phyloP scores from a whole-genome alignment of 108 stramenopile species.

The Phaeodactylum tricornutum region DNA sequence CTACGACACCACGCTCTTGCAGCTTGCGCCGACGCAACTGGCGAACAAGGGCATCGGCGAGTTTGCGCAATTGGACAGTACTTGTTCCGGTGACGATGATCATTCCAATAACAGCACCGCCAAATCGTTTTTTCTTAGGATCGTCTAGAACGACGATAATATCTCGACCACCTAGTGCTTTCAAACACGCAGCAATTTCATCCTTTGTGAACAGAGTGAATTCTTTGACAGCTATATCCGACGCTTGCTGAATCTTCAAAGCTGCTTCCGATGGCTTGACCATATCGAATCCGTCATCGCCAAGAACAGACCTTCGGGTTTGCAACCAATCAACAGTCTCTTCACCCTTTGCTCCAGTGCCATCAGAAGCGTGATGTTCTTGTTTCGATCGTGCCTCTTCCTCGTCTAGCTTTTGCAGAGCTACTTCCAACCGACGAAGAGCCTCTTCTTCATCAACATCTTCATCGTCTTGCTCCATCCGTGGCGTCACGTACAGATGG shows the following conservation, averaged over 20 bases:
- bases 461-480: slow-evolving; percentile 9
- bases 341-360: too few species aligned
- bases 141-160: slow-evolving; percentile 31
- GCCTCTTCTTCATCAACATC: slow-evolving; percentile 10
- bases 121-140: slow-evolving; percentile 19
- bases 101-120: slow-evolving; percentile 22
- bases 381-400: slow-evolving; percentile 2
- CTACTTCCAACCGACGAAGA: too few species aligned
- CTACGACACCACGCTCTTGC: slow-evolving; percentile 49
- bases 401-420: slow-evolving; percentile 8
- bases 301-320: slow-evolving; percentile 26
- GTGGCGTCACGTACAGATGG: slow-evolving; percentile 4
- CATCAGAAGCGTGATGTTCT: too few species aligned
- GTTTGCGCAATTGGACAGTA: slow-evolving; percentile 31
- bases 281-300: slow-evolving; percentile 13
- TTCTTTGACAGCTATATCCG: slow-evolving; percentile 38
- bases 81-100: slow-evolving; percentile 37
- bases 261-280: slow-evolving; percentile 25
- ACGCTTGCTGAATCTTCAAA: slow-evolving; percentile 14
- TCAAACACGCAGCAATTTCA: slow-evolving; percentile 47
- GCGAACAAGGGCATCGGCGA: slow-evolving; percentile 53
- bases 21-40: slow-evolving; percentile 59
- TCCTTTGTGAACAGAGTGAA: slow-evolving; percentile 46
- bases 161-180: slow-evolving; percentile 41
- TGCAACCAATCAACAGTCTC: slow-evolving; percentile 52